Percentiles rank a stretch among this genome's conserved stretches.
phyloP scores from a whole-genome alignment of 345 rosid genomes.

The Syzygium jambos region DNA sequence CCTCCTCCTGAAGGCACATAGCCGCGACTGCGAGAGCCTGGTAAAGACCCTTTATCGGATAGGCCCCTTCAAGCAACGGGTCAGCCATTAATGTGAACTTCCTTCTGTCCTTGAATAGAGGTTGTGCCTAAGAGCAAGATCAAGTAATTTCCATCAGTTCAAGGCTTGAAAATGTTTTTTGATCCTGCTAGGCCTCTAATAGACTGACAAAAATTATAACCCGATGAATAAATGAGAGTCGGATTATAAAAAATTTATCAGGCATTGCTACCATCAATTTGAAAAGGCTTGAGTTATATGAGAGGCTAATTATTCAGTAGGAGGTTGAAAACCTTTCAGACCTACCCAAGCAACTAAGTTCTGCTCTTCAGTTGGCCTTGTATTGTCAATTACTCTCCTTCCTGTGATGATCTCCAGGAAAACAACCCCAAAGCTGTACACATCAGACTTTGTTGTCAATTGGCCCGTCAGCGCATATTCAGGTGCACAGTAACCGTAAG shows the following conservation, averaged over 20 bases:
- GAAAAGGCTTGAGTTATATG: neutral
- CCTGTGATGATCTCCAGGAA: constrained; percentile 22
- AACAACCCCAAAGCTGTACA: constrained; percentile 21
- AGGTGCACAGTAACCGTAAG: constrained; percentile 21
- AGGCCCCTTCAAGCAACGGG: constrained; percentile 27
- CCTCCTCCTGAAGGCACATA: constrained; percentile 53
- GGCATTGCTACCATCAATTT: neutral
- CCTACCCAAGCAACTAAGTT: constrained; percentile 19
- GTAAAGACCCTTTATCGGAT: constrained; percentile 29
- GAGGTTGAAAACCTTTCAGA: neutral
- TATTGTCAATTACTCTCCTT: constrained; percentile 14
- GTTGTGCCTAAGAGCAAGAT: constrained; percentile 29
- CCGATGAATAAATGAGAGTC: neutral
- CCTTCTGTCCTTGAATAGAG: constrained; percentile 33
- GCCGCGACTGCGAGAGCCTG: constrained; percentile 51
- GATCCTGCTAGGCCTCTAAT: neutral
- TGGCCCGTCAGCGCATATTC: constrained; percentile 18
- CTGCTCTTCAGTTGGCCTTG: constrained; percentile 18
- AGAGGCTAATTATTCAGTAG: neutral
- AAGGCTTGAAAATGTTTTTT: neutral
- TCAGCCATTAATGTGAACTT: constrained; percentile 35
- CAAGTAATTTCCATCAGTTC: neutral
- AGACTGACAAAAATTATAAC: neutral
- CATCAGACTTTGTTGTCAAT: constrained; percentile 18
- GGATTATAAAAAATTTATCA: neutral